Evolutionary conservation across 257 asterid genomes (phyloP).

Genomic region (Lavandula angustifolia): DNA sequence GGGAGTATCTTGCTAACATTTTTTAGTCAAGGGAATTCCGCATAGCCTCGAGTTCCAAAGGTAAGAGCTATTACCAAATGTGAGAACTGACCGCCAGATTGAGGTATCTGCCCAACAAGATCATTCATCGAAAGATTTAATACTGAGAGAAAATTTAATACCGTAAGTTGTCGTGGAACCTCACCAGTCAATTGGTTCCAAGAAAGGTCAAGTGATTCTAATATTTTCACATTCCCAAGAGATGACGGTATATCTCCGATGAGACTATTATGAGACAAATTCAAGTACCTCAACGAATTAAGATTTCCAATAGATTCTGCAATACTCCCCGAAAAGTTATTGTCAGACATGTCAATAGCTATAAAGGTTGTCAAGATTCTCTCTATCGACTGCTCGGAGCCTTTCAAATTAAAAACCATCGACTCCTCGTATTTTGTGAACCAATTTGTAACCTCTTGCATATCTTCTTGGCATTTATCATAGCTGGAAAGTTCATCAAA

Average conservation of each 20-base stretch:
- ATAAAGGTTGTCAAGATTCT: constrained; percentile 14
- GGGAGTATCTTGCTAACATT: neutral
- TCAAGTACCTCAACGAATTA: constrained; percentile 8
- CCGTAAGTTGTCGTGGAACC: neutral
- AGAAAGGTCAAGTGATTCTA: constrained; percentile 8
- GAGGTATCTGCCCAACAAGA: constrained; percentile 12
- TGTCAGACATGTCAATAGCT: neutral
- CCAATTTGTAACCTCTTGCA: neutral
- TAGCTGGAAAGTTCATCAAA: neutral
- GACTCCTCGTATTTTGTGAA: constrained; percentile 4
- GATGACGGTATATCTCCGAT: neutral
- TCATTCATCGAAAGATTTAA: constrained; percentile 8
- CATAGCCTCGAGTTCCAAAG: neutral
- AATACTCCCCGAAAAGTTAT: neutral
- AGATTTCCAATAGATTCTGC: constrained; percentile 7
- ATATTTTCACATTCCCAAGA: neutral
- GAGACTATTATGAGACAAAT: constrained; percentile 2
- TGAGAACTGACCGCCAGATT: neutral
- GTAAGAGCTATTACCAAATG: neutral
- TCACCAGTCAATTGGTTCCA: neutral
- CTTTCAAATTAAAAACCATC: neutral
- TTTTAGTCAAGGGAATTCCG: neutral
- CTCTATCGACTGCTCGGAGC: neutral
- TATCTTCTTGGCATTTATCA: neutral
- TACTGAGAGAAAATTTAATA: neutral